Conservation (phyloP, 2,329 filamentous ascomycete species). For the Cordyceps cicadae region DNA sequence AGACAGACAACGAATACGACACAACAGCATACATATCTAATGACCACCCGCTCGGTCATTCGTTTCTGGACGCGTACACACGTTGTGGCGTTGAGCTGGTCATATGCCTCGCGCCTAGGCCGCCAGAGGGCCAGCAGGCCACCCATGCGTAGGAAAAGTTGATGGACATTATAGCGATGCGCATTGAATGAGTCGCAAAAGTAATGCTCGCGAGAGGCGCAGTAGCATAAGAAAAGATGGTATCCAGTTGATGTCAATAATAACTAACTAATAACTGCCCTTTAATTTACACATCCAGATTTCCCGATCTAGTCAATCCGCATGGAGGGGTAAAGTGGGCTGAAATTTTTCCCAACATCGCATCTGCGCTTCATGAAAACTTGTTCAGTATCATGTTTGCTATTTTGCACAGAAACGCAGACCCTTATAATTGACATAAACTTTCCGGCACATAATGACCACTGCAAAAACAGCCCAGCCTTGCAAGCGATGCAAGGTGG, state of each 20-base stretch:
- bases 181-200: not conserved
- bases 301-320: conserved; percentile 6
- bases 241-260: not conserved
- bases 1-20: not conserved
- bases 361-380: not conserved
- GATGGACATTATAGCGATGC: not conserved
- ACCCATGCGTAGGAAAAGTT: not conserved
- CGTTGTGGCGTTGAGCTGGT: not conserved
- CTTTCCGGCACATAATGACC: not conserved
- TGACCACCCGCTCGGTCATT: not conserved
- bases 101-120: not conserved
- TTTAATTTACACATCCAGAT: not conserved
- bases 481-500: conserved; percentile 18
- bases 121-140: not conserved
- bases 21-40: not conserved
- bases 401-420: not conserved
- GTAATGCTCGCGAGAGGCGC: too few species aligned
- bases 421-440: not conserved
- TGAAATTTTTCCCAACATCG: not conserved
- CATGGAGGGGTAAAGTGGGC: conserved; percentile 10
- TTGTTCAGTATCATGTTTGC: not conserved
- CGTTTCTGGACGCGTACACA: not conserved
- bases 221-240: too few species aligned
- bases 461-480: not conserved
- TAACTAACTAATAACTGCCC: too few species aligned